Evolutionary conservation across 2,329 filamentous ascomycete genomes (phyloP).

Genomic region (Rhexocercosporidium sp.): DNA sequence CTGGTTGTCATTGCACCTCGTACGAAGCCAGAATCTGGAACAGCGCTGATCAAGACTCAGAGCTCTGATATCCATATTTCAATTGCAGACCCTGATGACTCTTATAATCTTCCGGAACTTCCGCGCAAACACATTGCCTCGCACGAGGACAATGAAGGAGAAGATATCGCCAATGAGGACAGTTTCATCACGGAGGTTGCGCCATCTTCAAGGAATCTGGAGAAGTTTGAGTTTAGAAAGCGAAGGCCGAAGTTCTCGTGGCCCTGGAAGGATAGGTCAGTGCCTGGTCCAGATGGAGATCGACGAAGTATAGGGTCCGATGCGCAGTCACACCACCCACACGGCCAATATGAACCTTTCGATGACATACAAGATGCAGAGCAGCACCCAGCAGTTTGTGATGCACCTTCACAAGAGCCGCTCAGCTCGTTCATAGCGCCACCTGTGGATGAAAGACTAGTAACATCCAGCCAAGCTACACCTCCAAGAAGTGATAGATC

Average conservation of each 20-base stretch:
- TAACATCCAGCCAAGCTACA: neutral
- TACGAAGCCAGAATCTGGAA: neutral
- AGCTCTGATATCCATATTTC: neutral
- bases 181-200: slow-evolving; percentile 40
- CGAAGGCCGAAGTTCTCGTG: slow-evolving; percentile 24
- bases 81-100: neutral
- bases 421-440: neutral
- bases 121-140: neutral
- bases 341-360: neutral
- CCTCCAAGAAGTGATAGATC: slow-evolving; percentile 9
- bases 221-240: slow-evolving; percentile 39
- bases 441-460: neutral
- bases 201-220: slow-evolving; percentile 39
- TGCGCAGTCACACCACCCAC: neutral
- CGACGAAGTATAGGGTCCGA: neutral
- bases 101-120: slow-evolving; percentile 15
- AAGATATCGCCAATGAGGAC: slow-evolving; percentile 19
- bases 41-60: neutral
- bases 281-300: neutral
- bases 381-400: neutral
- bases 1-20: slow-evolving; percentile 15
- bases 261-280: neutral
- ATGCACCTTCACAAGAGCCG: neutral
- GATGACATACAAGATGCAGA: neutral
- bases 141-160: neutral